Conservation (phyloP, 139 green algal species). For the Volvox africanus region DNA sequence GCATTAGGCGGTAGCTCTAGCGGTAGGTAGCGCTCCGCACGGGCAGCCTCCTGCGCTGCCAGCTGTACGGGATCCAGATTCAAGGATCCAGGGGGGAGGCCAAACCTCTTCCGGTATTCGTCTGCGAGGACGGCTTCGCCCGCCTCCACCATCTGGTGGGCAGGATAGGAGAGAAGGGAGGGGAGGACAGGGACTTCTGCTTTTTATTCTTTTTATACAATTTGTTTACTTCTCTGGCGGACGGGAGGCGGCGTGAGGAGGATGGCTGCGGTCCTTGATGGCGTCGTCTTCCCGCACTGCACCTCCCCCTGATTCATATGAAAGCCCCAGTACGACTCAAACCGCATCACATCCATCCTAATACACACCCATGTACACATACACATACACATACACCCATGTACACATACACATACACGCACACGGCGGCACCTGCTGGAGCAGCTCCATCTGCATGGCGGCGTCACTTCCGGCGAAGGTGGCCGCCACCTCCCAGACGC, state of each 20-base stretch:
- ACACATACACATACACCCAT: not conserved
- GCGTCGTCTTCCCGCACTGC: too few species aligned
- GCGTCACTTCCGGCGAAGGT: slow-evolving; percentile 65
- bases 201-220: too few species aligned
- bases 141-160: slow-evolving; percentile 54
- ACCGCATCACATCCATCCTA: too few species aligned
- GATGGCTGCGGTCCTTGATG: too few species aligned
- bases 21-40: slow-evolving; percentile 61
- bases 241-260: too few species aligned
- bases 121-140: slow-evolving; percentile 64
- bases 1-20: slow-evolving; percentile 55
- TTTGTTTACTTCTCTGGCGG: too few species aligned
- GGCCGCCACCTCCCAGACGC: slow-evolving; percentile 72
- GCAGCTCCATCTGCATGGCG: slow-evolving; percentile 57
- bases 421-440: not conserved
- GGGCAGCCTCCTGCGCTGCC: slow-evolving; percentile 54
- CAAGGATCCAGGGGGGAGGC: slow-evolving; percentile 46
- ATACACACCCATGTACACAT: not conserved
- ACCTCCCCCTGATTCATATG: too few species aligned
- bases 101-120: slow-evolving; percentile 65
- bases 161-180: not conserved
- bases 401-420: not conserved
- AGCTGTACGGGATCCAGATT: slow-evolving; percentile 54
- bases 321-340: too few species aligned
- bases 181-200: too few species aligned